Base-by-base conservation (phyloP, 2,329 filamentous ascomycete genomes). In the Metarhizium robertsii region DNA sequence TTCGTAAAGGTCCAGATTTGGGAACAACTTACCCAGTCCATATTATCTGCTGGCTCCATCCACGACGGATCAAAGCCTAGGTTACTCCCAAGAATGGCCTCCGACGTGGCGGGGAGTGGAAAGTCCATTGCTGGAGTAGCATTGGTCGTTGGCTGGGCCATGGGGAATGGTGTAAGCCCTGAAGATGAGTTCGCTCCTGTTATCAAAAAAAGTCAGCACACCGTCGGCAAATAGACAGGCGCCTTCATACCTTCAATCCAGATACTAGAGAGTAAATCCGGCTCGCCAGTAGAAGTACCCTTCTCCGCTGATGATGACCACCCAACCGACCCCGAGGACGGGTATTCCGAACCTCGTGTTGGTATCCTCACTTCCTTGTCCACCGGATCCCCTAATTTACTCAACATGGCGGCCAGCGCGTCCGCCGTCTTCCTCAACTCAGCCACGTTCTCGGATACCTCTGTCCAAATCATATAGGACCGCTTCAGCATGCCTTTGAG, bases 351-450 rank as follows among this genome's bases (percentile, higher is more conserved):
- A 5, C 32, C 32, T 7, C 32, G 32, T 34, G 32, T 34, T 34
- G 32, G 32, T 7, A 34, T 11, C 6, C 32, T 34, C 32, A 34
- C 7, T 8, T 34, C 32, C 32, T 34, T 11, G 13, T 63, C 61
- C 8, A 69, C 62, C 2, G 69, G 65, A 29, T 60, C 62, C 4
- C 69, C 71, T 6, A 79, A 65, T 59, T 72, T 76, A 2, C 65
- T 64, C 38, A 79, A 64, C 70, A 80, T 77, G 4, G 69, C 72
- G 6, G 69, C 67, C 53, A 80, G 25, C 6, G 77, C 72, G 40
- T 73, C 70, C 11, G 70, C 71, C 30, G 77, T 76, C 32, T 65
- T 77, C 79, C 45, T 71, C 50, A 75, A 69, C 55, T 78, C 77
- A 2, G 65, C 61, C 29, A 69, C 62, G 8, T 66, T 64, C 13